A percentile compares a stretch with the other conserved stretches of the same genome.
phyloP scores from a whole-genome alignment of 192 early-diverging fungal genomes.

The Coemansia sp. region DNA sequence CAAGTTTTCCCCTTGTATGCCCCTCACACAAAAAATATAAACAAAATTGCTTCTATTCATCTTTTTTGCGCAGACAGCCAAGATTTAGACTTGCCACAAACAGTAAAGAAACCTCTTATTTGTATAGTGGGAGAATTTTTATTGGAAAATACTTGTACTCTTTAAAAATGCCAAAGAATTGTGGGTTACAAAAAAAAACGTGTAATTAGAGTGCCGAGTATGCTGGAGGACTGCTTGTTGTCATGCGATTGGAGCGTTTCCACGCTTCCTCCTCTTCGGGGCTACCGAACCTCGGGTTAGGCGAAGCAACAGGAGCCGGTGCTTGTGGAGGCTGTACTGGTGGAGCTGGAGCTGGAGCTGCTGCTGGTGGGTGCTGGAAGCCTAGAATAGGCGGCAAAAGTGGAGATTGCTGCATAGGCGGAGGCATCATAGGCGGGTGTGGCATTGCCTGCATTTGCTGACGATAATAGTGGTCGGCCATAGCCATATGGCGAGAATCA shows the following conservation, averaged over 20 bases:
- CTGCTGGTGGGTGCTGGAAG: background rate
- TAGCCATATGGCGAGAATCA: background rate
- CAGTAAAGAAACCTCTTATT: background rate
- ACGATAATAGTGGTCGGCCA: background rate
- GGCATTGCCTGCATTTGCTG: background rate
- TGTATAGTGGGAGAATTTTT: background rate
- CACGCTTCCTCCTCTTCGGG: background rate
- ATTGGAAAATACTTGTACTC: background rate
- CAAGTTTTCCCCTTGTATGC: conserved; percentile 11
- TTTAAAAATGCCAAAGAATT: background rate
- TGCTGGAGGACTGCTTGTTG: background rate
- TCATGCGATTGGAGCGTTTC: background rate
- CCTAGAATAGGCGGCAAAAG: background rate
- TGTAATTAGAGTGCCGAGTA: background rate
- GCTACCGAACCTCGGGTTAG: background rate
- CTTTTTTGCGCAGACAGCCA: background rate
- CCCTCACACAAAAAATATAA: background rate
- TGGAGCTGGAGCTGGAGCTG: background rate
- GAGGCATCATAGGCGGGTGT: background rate
- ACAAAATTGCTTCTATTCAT: background rate
- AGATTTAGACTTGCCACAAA: conserved; percentile 14
- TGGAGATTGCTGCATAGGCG: background rate
- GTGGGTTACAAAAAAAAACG: background rate
- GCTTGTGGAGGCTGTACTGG: background rate
- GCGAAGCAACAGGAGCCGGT: background rate